These are phyloP conservation scores for Neopestalotiopsis sp. DNA, from an alignment of 2,329 filamentous ascomycete genomes.

Conservation along the genomic window DNA sequence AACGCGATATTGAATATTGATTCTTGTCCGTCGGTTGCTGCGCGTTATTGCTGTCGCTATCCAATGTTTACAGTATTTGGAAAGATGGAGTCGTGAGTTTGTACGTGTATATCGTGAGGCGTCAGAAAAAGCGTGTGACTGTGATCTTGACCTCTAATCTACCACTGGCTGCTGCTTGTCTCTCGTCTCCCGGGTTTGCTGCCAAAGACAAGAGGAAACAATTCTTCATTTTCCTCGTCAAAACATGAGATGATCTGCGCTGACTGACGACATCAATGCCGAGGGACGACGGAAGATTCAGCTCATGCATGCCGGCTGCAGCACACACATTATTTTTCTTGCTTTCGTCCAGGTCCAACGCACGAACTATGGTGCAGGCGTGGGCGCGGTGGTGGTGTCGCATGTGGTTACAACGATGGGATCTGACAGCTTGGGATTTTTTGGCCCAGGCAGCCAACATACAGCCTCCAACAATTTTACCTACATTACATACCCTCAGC, in stretches of 20 bases:
- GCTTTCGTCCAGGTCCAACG: background rate
- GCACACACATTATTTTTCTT: background rate
- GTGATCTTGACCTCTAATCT: background rate
- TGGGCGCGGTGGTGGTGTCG: background rate
- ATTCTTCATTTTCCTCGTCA: background rate
- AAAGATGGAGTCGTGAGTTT: no score
- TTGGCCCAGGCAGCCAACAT: background rate
- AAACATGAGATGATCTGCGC: constrained; percentile 9
- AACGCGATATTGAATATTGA: background rate
- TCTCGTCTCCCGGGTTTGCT: background rate
- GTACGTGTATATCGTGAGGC: background rate
- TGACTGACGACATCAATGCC: background rate
- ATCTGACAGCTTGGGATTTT: constrained; percentile 2
- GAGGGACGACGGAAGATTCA: constrained; percentile 1
- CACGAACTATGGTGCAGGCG: background rate
- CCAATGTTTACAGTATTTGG: no score
- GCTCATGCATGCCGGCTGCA: constrained; percentile 10
- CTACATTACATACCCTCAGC: no score
- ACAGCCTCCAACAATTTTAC: background rate
- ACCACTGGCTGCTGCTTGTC: background rate
- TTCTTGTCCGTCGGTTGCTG: background rate
- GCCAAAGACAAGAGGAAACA: background rate
- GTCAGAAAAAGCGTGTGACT: no score
- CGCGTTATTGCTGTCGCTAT: no score
- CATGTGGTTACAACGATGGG: background rate